Percentiles rank a stretch among this genome's conserved stretches.
phyloP scores from a whole-genome alignment of 2,329 filamentous ascomycete genomes.

The Apiospora saccharicola region DNA sequence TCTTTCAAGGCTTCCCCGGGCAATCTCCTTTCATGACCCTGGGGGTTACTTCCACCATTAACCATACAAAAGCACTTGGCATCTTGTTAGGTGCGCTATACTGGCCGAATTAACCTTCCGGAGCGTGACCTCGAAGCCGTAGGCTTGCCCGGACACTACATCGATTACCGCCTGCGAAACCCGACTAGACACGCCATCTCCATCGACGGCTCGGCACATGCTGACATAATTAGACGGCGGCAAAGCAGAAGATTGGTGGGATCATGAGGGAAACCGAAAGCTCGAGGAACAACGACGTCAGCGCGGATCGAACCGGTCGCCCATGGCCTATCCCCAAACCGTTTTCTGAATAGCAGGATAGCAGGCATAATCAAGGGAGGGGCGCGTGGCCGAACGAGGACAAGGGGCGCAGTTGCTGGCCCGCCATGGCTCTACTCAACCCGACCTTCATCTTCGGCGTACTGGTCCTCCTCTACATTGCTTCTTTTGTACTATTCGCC shows the following conservation, averaged over 20 bases:
- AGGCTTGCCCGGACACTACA: conserved; percentile 5
- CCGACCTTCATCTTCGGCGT: conserved; percentile 88
- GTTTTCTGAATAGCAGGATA: conserved; percentile 31
- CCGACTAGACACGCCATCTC: conserved; percentile 8
- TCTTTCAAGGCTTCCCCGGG: conserved; percentile 15
- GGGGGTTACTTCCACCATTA: conserved; percentile 20
- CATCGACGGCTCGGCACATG: not conserved
- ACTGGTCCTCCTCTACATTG: conserved; percentile 85
- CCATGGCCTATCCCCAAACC: not conserved
- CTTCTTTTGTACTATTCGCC: conserved; percentile 92
- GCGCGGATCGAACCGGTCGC: conserved; percentile 18
- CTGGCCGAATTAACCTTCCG: not conserved
- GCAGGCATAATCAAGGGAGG: conserved; percentile 36
- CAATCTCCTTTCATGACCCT: conserved; percentile 18
- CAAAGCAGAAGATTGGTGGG: conserved; percentile 1
- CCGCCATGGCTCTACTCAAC: conserved; percentile 69
- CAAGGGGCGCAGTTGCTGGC: conserved; percentile 35
- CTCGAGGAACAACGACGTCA: conserved; percentile 17
- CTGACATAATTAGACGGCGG: conserved; percentile 3
- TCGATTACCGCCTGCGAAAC: conserved; percentile 15
- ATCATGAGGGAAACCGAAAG: conserved; percentile 22
- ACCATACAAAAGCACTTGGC: conserved; percentile 12
- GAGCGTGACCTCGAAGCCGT: not conserved
- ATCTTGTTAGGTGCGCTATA: not conserved
- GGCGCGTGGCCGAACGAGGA: conserved; percentile 35